phyloP scores from a whole-genome alignment of 306 rosid species.

The Medicago truncatula region MtrunA17r5.0-ANR NC_053044.1:53191001-53191500 shows the following conservation, averaged over 20 bases:
- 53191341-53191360: conserved; percentile 24
- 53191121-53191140: no score
- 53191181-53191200: no score
- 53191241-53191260: conserved; percentile 57
- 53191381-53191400: conserved; percentile 23
- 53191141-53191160: no score
- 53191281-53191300: conserved; percentile 60
- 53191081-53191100: no score
- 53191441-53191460: background rate
- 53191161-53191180: no score
- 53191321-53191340: conserved; percentile 57
- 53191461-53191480: background rate
- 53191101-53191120: no score
- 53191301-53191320: conserved; percentile 76
- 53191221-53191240: background rate
- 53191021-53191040: no score
- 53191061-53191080: no score
- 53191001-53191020: no score
- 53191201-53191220: no score
- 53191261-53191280: conserved; percentile 54
- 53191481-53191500: background rate
- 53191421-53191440: conserved; percentile 35
- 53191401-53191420: conserved; percentile 48
- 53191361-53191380: conserved; percentile 24
- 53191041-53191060: no score